A percentile compares a stretch with the other conserved stretches of the same genome.
Evolutionary conservation across 139 green algal species (phyloP).

Genomic region (Pedinophyceae sp.): DNA sequence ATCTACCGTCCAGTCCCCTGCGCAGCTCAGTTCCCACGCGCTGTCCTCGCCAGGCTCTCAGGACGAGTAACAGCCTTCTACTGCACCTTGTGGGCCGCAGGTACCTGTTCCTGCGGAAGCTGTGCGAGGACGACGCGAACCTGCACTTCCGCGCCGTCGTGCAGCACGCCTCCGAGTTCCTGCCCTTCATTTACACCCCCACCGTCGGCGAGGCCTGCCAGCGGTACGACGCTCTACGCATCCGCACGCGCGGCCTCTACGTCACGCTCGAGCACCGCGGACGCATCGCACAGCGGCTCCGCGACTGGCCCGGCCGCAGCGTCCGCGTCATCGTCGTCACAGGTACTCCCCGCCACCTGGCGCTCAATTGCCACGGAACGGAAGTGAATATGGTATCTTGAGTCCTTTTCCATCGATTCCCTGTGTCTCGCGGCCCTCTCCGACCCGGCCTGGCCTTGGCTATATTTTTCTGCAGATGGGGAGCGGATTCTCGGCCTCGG

Average conservation of each 20-base stretch:
- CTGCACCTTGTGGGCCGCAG: no score
- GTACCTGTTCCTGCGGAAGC: neutral
- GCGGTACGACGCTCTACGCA: conserved; percentile 40
- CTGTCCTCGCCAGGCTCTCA: no score
- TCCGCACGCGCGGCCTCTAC: conserved; percentile 30
- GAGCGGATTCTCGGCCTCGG: conserved; percentile 63
- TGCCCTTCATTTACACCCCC: conserved; percentile 82
- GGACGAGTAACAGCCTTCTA: no score
- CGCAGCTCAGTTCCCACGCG: no score
- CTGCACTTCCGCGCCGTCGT: conserved; percentile 50
- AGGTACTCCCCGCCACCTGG: no score
- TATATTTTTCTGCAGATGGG: no score
- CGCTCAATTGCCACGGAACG: no score
- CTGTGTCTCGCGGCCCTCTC: no score
- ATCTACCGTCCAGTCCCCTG: no score
- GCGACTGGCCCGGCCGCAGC: neutral
- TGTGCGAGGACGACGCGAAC: conserved; percentile 13
- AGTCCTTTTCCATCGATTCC: no score
- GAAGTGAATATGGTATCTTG: no score
- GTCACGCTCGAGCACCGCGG: conserved; percentile 23
- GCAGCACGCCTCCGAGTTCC: conserved; percentile 41
- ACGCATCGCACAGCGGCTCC: conserved; percentile 22
- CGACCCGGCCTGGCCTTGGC: no score
- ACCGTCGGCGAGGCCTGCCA: conserved; percentile 86
- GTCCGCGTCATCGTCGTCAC: conserved; percentile 36